Conservation (phyloP, 306 rosid genomes). For the Cucurbita ficifolia region DNA sequence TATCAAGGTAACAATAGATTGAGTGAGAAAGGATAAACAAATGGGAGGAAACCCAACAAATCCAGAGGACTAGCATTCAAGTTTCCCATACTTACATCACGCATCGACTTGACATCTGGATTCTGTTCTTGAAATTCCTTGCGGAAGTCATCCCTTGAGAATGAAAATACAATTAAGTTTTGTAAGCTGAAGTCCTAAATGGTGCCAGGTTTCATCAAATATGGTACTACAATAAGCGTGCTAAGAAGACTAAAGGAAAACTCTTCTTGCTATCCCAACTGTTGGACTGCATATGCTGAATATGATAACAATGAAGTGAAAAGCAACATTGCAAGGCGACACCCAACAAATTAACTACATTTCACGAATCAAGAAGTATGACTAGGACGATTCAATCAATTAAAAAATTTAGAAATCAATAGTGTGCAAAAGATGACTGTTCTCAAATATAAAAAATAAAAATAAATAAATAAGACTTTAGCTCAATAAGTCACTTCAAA, state of each 20-base stretch:
- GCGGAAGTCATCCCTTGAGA: slow-evolving; percentile 78
- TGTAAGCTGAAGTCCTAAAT: not conserved
- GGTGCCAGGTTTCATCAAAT: not conserved
- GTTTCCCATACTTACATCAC: slow-evolving; percentile 39
- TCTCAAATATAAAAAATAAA: not conserved
- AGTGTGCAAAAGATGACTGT: not conserved
- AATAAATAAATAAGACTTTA: not conserved
- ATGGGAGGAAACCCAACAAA: not conserved
- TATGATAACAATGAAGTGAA: not conserved
- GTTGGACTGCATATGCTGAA: not conserved
- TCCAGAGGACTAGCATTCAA: not conserved
- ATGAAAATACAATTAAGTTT: slow-evolving; percentile 19
- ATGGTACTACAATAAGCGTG: not conserved
- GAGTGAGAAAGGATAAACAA: not conserved
- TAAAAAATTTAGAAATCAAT: not conserved
- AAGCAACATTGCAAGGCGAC: not conserved
- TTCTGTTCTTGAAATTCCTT: slow-evolving; percentile 72
- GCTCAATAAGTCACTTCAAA: not conserved
- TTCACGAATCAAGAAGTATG: not conserved
- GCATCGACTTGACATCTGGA: slow-evolving; percentile 81
- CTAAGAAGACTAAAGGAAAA: not conserved
- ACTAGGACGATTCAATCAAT: not conserved
- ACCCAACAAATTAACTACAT: not conserved
- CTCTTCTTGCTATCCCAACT: not conserved
- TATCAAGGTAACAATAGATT: not conserved